Percentiles rank a stretch among this genome's conserved stretches.
phyloP scores from a whole-genome alignment of 1,284 basidiomycete species.

The Gomphus sp. region DNA sequence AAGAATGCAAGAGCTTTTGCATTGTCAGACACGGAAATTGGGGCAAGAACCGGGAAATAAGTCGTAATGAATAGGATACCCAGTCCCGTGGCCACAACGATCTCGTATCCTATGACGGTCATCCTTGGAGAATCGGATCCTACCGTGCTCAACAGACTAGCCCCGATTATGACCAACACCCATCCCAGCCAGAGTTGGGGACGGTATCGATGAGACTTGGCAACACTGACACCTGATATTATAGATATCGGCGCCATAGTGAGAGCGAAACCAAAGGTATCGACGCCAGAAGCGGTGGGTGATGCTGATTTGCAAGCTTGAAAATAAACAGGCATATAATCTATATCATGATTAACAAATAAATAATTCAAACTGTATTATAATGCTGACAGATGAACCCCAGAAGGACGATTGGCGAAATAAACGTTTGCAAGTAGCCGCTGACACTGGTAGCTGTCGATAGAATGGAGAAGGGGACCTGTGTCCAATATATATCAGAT shows the following conservation, averaged over 20 bases:
- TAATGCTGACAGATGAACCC: neutral
- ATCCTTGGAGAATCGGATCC: slow-evolving; percentile 18
- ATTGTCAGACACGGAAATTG: slow-evolving; percentile 23
- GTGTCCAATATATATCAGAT: neutral
- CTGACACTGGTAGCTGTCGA: slow-evolving; percentile 11
- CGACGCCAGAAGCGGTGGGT: slow-evolving; percentile 10
- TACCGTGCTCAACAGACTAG: slow-evolving; percentile 21
- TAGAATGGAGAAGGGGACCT: slow-evolving; percentile 3
- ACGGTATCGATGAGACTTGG: slow-evolving; percentile 9
- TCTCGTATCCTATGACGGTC: slow-evolving; percentile 24
- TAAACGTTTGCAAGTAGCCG: slow-evolving; percentile 15
- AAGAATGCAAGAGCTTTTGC: slow-evolving; percentile 28
- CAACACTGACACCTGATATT: slow-evolving; percentile 8
- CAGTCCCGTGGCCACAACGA: slow-evolving; percentile 17
- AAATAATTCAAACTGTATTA: neutral
- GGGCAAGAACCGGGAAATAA: slow-evolving; percentile 26
- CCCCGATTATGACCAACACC: slow-evolving; percentile 20
- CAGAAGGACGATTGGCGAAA: slow-evolving; percentile 11
- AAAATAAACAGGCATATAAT: slow-evolving; percentile 32
- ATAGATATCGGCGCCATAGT: slow-evolving; percentile 5
- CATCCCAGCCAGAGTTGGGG: slow-evolving; percentile 18
- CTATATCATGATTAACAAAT: slow-evolving; percentile 12
- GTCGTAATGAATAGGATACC: slow-evolving; percentile 17
- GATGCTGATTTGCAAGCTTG: slow-evolving; percentile 31
- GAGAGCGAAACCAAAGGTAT: slow-evolving; percentile 11